These are phyloP conservation scores for Cryptococcus deneoformans DNA, from an alignment of 1,284 basidiomycete species.

Conservation along the genomic window DNA sequence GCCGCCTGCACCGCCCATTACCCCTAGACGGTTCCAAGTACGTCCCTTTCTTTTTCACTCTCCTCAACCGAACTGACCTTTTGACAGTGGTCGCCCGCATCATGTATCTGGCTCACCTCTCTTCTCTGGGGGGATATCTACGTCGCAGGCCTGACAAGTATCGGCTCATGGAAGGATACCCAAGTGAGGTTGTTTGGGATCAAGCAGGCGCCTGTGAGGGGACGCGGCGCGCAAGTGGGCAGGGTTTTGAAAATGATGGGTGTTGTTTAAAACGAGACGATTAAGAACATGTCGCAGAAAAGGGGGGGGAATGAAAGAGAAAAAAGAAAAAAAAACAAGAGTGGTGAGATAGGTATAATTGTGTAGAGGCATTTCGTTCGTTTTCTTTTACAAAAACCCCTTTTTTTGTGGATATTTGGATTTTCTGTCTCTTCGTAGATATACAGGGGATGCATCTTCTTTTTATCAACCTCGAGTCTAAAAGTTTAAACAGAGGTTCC, in stretches of 20 bases:
- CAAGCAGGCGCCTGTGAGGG: constrained; percentile 61
- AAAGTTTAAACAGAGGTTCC: too few relatives aligned
- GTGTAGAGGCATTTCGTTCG: too few relatives aligned
- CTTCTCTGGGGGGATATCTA: constrained; percentile 92
- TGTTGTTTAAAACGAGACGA: constrained; percentile 16
- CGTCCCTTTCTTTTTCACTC: constrained; percentile 20
- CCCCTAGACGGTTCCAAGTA: constrained; percentile 70
- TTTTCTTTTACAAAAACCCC: too few relatives aligned
- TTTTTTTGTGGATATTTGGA: too few relatives aligned
- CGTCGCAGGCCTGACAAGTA: constrained; percentile 75
- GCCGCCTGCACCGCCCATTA: constrained; percentile 63
- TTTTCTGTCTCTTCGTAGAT: too few relatives aligned
- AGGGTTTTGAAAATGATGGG: constrained; percentile 46
- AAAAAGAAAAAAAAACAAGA: too few relatives aligned
- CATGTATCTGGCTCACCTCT: constrained; percentile 82
- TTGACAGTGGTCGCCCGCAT: constrained; percentile 79
- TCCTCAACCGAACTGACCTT: neutral
- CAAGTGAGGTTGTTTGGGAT: constrained; percentile 83
- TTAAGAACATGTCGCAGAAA: too few relatives aligned
- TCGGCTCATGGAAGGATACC: constrained; percentile 84
- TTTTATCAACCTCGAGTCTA: too few relatives aligned
- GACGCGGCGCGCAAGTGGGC: constrained; percentile 37
- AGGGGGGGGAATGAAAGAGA: too few relatives aligned
- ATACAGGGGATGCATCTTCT: too few relatives aligned
- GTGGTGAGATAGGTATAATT: too few relatives aligned